These are phyloP conservation scores for Acanthamoeba lenticulata DNA, from an alignment of 208 protist genomes.

Conservation along the genomic window DNA sequence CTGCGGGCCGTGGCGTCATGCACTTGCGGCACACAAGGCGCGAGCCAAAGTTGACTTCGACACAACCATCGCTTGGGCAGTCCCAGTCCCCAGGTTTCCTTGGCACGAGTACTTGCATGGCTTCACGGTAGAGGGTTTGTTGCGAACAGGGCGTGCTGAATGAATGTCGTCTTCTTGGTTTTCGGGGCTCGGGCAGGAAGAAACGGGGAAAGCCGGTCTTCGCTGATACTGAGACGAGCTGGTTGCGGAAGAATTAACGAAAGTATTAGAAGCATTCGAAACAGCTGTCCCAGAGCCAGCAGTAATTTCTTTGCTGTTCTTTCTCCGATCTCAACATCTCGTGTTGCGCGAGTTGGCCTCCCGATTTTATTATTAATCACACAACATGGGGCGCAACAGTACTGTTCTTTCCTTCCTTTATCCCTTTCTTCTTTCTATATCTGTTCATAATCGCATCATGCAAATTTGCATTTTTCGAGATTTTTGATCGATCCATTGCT, in stretches of 20 bases:
- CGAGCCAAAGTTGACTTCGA: neutral
- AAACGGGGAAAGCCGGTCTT: neutral
- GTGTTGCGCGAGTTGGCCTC: no score
- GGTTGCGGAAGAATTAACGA: no score
- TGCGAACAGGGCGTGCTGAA: neutral
- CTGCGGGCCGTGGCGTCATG: neutral
- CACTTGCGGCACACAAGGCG: neutral
- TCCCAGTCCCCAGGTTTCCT: slow-evolving; percentile 2
- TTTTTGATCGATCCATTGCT: no score
- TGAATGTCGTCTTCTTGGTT: no score
- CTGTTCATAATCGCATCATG: no score
- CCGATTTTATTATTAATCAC: neutral
- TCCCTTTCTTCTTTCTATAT: no score
- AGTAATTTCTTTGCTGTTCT: no score
- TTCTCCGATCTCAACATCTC: neutral
- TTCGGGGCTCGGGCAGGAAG: neutral
- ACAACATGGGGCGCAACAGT: neutral
- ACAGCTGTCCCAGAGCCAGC: no score
- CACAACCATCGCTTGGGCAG: neutral
- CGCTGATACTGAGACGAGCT: no score
- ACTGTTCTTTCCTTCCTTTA: neutral
- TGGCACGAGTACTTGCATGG: neutral
- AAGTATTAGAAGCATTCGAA: no score
- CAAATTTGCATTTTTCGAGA: neutral
- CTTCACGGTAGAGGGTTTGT: neutral